phyloP scores from a whole-genome alignment of 768 basidiomycete genomes.

The Lactarius psammicola region DNA sequence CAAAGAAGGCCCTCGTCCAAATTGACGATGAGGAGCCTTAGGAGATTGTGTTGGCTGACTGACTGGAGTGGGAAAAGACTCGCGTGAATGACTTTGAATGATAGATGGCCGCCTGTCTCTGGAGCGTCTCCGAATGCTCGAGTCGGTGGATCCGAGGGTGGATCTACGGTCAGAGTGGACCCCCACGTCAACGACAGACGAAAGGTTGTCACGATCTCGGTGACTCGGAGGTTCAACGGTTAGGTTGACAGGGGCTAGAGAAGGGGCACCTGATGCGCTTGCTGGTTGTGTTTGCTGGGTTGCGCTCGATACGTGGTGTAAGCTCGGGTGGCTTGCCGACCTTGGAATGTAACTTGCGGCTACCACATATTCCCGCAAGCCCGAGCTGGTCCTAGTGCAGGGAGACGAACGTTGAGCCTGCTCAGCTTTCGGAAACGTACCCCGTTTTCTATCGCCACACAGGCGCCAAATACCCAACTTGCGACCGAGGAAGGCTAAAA shows the following conservation, averaged over 20 bases:
- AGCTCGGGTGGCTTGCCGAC: background rate
- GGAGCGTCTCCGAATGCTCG: conserved; percentile 11
- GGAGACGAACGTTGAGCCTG: background rate
- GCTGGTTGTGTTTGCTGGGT: background rate
- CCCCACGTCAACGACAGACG: background rate
- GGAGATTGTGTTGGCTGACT: background rate
- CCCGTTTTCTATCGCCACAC: background rate
- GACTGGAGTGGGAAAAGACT: background rate
- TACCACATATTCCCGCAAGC: background rate
- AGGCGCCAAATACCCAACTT: background rate
- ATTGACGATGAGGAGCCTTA: background rate
- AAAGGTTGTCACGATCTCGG: background rate
- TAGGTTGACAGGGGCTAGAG: background rate
- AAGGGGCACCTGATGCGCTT: background rate
- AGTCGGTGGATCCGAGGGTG: background rate
- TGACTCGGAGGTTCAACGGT: background rate
- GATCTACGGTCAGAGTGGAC: background rate
- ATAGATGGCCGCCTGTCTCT: conserved; percentile 7
- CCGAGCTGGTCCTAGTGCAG: background rate
- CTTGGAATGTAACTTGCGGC: conserved; percentile 2
- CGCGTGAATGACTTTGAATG: conserved; percentile 1
- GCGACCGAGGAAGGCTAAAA: conserved; percentile 14
- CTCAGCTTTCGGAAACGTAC: background rate
- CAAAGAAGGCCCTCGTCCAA: background rate
- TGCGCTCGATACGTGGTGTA: background rate